A percentile compares a stretch with the other conserved stretches of the same genome.
These are phyloP conservation scores for Ganoderma boninense DNA, from an alignment of 1,284 basidiomycete genomes.

Conservation along the genomic window DNA sequence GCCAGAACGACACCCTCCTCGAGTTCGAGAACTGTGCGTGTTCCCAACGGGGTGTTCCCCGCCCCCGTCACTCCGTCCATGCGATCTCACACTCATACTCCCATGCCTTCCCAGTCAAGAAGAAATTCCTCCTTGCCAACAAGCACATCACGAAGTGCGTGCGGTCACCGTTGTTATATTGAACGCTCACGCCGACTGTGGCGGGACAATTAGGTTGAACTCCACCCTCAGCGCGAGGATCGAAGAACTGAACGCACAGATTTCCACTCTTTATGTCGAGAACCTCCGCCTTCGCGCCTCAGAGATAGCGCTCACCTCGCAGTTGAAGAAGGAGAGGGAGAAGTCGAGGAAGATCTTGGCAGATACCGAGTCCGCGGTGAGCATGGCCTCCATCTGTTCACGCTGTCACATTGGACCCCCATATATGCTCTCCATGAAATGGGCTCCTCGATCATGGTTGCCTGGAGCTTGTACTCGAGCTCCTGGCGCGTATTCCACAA, in stretches of 20 bases:
- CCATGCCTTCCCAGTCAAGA: slow-evolving; percentile 69
- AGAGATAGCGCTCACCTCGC: slow-evolving; percentile 75
- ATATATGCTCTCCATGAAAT: neutral
- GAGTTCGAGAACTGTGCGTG: slow-evolving; percentile 85
- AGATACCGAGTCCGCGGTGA: slow-evolving; percentile 78
- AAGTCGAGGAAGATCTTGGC: slow-evolving; percentile 74
- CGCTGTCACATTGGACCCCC: neutral
- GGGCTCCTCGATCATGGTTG: too few relatives aligned
- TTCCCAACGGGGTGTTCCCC: slow-evolving; percentile 9
- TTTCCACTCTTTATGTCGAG: slow-evolving; percentile 80
- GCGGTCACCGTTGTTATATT: slow-evolving; percentile 4
- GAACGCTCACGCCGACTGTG: slow-evolving; percentile 3
- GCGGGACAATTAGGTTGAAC: slow-evolving; percentile 65
- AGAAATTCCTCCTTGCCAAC: slow-evolving; percentile 88
- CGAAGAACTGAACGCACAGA: slow-evolving; percentile 83
- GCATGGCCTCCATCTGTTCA: slow-evolving; percentile 37
- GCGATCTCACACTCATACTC: slow-evolving; percentile 31
- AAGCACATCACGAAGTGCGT: slow-evolving; percentile 86
- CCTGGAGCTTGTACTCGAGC: neutral
- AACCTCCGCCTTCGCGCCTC: slow-evolving; percentile 82
- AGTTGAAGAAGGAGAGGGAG: slow-evolving; percentile 81
- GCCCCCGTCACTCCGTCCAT: slow-evolving; percentile 20
- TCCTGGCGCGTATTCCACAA: too few relatives aligned
- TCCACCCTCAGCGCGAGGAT: slow-evolving; percentile 83
- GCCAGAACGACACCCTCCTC: slow-evolving; percentile 80